These are phyloP conservation scores for Termitomyces titanicus DNA, from an alignment of 768 basidiomycete species.

Conservation along the genomic window DNA sequence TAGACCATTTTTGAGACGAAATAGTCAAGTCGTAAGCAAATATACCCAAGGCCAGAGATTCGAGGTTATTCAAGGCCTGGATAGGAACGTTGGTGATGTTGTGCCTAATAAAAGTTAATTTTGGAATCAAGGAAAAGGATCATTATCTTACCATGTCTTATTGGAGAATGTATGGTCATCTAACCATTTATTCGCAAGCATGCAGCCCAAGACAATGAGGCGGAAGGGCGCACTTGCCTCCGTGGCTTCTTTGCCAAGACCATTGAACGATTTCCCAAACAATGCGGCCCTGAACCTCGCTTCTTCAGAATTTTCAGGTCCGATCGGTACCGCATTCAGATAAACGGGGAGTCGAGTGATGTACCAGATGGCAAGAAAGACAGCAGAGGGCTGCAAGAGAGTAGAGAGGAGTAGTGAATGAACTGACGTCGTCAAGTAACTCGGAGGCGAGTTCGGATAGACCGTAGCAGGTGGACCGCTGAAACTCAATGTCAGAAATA, in stretches of 20 bases:
- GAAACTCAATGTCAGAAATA: conserved; percentile 13
- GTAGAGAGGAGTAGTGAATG: conserved; percentile 77
- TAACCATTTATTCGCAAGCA: conserved; percentile 87
- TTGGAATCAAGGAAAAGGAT: neutral
- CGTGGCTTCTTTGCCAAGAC: conserved; percentile 42
- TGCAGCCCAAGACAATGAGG: conserved; percentile 73
- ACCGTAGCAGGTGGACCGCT: conserved; percentile 31
- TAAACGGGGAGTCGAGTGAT: conserved; percentile 73
- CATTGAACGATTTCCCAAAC: conserved; percentile 44
- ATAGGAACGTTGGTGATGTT: conserved; percentile 76
- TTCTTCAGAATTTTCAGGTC: conserved; percentile 54
- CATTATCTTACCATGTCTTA: conserved; percentile 69
- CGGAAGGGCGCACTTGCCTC: conserved; percentile 69
- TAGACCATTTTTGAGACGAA: conserved; percentile 58
- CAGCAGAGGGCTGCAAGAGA: conserved; percentile 75
- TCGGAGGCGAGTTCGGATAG: conserved; percentile 46
- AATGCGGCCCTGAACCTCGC: conserved; percentile 61
- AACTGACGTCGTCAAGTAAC: conserved; percentile 54
- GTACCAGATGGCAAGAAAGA: conserved; percentile 79
- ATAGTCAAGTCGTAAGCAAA: conserved; percentile 71
- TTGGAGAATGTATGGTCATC: conserved; percentile 89
- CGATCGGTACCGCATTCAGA: conserved; percentile 49
- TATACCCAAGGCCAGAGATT: conserved; percentile 66
- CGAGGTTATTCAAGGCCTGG: conserved; percentile 64
- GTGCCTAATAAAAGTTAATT: conserved; percentile 47